These are phyloP conservation scores for Knoxdaviesia proteae DNA, from an alignment of 2,329 filamentous ascomycete genomes.

Conservation along the genomic window DNA sequence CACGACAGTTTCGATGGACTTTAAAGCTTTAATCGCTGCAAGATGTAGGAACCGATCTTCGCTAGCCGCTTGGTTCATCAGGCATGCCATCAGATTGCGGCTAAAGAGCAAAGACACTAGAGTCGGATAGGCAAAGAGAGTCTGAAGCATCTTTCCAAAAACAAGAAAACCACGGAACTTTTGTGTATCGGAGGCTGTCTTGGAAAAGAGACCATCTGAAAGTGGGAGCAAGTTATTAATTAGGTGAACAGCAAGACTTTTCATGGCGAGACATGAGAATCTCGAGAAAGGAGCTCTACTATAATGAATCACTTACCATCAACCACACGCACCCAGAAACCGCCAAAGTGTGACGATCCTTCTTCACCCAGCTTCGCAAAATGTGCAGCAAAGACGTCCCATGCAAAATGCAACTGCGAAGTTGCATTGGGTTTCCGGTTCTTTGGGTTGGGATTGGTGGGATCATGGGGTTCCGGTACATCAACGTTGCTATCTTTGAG, in stretches of 20 bases:
- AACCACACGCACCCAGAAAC: constrained; percentile 73
- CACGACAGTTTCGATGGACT: constrained; percentile 44
- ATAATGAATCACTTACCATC: constrained; percentile 42
- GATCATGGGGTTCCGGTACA: constrained; percentile 15
- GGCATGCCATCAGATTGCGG: constrained; percentile 58
- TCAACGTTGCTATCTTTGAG: constrained; percentile 50
- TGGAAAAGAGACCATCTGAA: constrained; percentile 62
- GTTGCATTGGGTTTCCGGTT: constrained; percentile 54
- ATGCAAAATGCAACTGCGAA: constrained; percentile 68
- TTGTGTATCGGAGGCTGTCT: constrained; percentile 63
- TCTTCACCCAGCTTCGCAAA: constrained; percentile 19
- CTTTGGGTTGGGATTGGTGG: constrained; percentile 11
- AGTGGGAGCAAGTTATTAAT: too few relatives aligned
- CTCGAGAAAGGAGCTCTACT: neutral
- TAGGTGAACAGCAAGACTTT: too few relatives aligned
- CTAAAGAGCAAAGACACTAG: constrained; percentile 49
- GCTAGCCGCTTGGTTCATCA: constrained; percentile 66
- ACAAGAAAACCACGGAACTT: constrained; percentile 86
- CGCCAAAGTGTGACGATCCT: constrained; percentile 33
- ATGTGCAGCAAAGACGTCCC: constrained; percentile 53
- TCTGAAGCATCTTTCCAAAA: constrained; percentile 52
- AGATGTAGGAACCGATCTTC: constrained; percentile 62
- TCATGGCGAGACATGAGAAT: too few relatives aligned
- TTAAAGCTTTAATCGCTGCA: constrained; percentile 57
- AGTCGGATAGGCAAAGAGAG: constrained; percentile 20